These are phyloP conservation scores for Shiraia bambusicola DNA, from an alignment of 2,329 filamentous ascomycete species.

Conservation along the genomic window DNA sequence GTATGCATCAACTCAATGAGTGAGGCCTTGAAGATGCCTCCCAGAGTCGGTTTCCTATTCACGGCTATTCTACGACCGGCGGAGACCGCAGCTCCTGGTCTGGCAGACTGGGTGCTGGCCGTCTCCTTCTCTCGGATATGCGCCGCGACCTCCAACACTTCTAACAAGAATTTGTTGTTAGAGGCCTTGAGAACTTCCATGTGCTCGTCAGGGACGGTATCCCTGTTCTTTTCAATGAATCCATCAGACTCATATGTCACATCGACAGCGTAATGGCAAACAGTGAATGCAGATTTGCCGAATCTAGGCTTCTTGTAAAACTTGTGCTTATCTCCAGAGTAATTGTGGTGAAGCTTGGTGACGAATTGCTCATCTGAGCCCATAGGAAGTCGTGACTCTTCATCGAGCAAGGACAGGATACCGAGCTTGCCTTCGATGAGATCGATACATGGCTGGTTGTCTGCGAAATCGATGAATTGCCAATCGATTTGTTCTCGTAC, in stretches of 20 bases:
- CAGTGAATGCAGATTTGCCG: conserved; percentile 94
- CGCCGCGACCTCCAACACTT: conserved; percentile 82
- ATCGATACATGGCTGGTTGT: conserved; percentile 98
- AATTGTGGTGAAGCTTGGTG: conserved; percentile 93
- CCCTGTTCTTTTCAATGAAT: conserved; percentile 99
- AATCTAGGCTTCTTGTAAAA: conserved; percentile 99
- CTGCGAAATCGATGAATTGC: conserved; percentile 99
- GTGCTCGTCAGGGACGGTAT: conserved; percentile 97
- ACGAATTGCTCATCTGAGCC: conserved; percentile 97
- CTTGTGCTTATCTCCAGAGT: conserved; percentile 82
- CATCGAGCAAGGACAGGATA: conserved; percentile 86
- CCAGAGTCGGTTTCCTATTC: conserved; percentile 93
- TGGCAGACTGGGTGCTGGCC: conserved; percentile 64
- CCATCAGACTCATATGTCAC: conserved; percentile 98
- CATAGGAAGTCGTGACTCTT: conserved; percentile 96
- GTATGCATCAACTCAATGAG: conserved; percentile 97
- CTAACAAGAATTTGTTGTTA: conserved; percentile 78
- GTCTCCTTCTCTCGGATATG: conserved; percentile 87
- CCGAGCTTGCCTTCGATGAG: conserved; percentile 96
- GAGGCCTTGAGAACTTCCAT: conserved; percentile 88
- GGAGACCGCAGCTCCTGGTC: conserved; percentile 61
- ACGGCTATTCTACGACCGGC: conserved; percentile 85
- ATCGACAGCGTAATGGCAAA: conserved; percentile 97
- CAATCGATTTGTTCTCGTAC: conserved; percentile 95
- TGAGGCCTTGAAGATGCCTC: conserved; percentile 98